phyloP scores from a whole-genome alignment of 306 rosid genomes.

The Lotus japonicus region DNA sequence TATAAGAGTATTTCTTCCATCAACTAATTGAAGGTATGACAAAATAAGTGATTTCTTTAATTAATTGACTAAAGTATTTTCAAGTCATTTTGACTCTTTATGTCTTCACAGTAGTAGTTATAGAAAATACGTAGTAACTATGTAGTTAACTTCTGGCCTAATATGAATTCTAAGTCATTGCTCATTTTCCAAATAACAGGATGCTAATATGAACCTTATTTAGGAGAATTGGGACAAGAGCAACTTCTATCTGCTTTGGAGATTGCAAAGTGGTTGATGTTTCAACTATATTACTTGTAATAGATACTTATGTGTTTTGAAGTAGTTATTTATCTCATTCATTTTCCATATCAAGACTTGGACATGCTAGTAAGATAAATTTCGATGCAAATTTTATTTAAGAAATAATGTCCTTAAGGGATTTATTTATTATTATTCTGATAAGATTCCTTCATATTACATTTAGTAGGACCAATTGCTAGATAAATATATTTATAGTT shows the following conservation, averaged over 20 bases:
- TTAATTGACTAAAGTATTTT: not conserved
- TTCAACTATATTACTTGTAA: not conserved
- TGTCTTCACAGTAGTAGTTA: too few species aligned
- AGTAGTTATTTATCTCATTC: not conserved
- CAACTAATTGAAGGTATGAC: slow-evolving; percentile 42
- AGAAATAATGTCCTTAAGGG: not conserved
- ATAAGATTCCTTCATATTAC: not conserved
- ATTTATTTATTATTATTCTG: not conserved
- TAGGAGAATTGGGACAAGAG: not conserved
- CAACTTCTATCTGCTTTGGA: not conserved
- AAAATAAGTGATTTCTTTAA: not conserved
- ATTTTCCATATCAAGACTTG: not conserved
- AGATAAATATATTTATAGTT: too few species aligned
- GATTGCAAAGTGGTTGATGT: not conserved
- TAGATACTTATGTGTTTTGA: not conserved
- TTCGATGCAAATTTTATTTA: not conserved
- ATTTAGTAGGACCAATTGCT: too few species aligned
- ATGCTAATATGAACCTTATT: not conserved
- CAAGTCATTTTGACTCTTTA: too few species aligned
- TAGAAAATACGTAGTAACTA: not conserved
- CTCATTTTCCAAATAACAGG: slow-evolving; percentile 16
- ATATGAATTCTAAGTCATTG: not conserved
- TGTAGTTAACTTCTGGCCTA: not conserved
- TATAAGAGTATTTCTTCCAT: slow-evolving; percentile 70
- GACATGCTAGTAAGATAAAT: not conserved